A percentile compares a stretch with the other conserved stretches of the same genome.
Evolutionary conservation across 257 asterid species (phyloP).

Genomic region (Solanum medicagineum): DNA sequence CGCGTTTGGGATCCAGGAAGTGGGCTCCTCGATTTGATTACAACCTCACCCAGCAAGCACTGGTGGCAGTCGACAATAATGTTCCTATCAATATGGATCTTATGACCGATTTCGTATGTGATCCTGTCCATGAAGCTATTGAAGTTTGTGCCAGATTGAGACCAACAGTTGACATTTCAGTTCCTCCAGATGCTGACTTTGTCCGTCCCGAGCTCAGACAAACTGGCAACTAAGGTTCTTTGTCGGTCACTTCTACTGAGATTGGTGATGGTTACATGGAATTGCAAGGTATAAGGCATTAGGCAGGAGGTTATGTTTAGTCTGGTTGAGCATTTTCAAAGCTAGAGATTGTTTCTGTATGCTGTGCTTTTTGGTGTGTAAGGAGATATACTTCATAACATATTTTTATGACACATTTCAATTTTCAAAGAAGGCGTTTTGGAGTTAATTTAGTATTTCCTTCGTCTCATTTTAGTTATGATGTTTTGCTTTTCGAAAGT

Average conservation of each 20-base stretch:
- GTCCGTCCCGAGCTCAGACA: slow-evolving; percentile 88
- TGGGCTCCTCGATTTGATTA: slow-evolving; percentile 95
- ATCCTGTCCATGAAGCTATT: slow-evolving; percentile 78
- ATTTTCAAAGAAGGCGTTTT: too few species aligned
- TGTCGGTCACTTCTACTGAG: background rate
- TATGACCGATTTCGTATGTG: slow-evolving; percentile 69
- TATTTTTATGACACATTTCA: background rate
- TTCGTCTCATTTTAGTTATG: too few species aligned
- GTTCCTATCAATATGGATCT: slow-evolving; percentile 68
- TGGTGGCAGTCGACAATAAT: slow-evolving; percentile 62
- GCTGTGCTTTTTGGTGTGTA: background rate
- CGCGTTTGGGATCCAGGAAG: slow-evolving; percentile 80
- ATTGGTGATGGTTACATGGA: background rate
- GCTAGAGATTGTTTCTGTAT: background rate
- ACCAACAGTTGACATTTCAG: slow-evolving; percentile 91
- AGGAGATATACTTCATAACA: background rate
- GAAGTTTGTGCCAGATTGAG: slow-evolving; percentile 81
- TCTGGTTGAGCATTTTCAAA: background rate
- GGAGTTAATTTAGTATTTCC: too few species aligned
- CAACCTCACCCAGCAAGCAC: slow-evolving; percentile 81
- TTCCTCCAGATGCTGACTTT: slow-evolving; percentile 80
- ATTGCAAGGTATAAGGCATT: background rate
- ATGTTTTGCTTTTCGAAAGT: too few species aligned
- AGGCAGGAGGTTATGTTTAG: background rate
- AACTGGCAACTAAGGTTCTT: slow-evolving; percentile 22